These are phyloP conservation scores for Suillus decipiens DNA, from an alignment of 768 basidiomycete species.

Conservation along the genomic window DNA sequence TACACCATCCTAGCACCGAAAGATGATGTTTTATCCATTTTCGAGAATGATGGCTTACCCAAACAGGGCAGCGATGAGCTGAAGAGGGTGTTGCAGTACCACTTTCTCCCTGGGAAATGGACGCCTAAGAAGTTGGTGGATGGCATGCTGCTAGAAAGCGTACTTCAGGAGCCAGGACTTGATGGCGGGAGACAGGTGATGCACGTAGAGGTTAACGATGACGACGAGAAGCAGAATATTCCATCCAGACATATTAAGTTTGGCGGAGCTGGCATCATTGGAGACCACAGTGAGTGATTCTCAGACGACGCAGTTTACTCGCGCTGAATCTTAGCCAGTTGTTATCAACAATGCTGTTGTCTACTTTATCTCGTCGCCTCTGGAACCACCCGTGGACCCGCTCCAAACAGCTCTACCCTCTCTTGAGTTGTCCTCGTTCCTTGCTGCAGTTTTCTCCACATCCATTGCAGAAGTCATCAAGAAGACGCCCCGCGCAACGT, in stretches of 20 bases:
- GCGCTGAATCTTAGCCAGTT: conserved; percentile 43
- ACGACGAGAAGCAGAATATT: conserved; percentile 47
- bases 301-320: conserved; percentile 11
- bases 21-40: conserved; percentile 77
- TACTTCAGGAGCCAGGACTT: conserved; percentile 70
- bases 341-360: conserved; percentile 76
- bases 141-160: conserved; percentile 79
- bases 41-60: conserved; percentile 54
- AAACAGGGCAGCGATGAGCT: conserved; percentile 68
- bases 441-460: conserved; percentile 88
- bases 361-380: conserved; percentile 84
- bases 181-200: conserved; percentile 72
- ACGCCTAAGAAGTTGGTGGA: conserved; percentile 67
- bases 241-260: conserved; percentile 66
- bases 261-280: conserved; percentile 79
- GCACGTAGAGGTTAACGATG: conserved; percentile 58
- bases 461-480: conserved; percentile 72
- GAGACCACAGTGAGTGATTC: conserved; percentile 63
- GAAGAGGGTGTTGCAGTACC: conserved; percentile 77
- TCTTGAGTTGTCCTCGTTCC: conserved; percentile 87
- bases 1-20: conserved; percentile 92
- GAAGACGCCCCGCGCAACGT: conserved; percentile 67
- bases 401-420: conserved; percentile 79
- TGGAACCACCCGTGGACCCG: conserved; percentile 80
- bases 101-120: conserved; percentile 87